phyloP scores from a whole-genome alignment of 148 eudicot genomes.

The Euryodendron excelsum region DNA sequence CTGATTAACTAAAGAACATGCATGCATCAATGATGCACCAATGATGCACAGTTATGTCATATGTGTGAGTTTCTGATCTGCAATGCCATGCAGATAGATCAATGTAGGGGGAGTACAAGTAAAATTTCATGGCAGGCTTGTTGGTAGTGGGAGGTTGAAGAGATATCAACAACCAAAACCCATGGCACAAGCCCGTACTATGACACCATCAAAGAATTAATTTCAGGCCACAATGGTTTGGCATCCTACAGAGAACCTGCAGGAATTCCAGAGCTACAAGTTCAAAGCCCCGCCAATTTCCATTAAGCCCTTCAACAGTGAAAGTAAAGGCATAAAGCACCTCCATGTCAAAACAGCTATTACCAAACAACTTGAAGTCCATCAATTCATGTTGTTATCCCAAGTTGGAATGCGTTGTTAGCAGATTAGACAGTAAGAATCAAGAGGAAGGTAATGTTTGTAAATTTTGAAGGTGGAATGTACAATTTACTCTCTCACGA shows the following conservation, averaged over 20 bases:
- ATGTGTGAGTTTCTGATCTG: not conserved
- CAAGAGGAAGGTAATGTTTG: no score
- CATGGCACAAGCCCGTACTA: constrained; percentile 21
- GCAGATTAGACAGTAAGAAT: no score
- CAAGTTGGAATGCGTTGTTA: no score
- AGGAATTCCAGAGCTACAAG: constrained; percentile 17
- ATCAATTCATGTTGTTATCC: no score
- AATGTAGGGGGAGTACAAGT: not conserved
- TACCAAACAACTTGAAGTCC: constrained; percentile 4
- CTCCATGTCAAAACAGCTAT: not conserved
- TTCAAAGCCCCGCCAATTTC: constrained; percentile 9
- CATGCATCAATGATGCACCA: not conserved
- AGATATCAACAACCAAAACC: constrained; percentile 14
- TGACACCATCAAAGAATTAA: constrained; percentile 16
- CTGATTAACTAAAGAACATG: not conserved
- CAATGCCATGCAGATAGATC: not conserved
- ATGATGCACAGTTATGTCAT: not conserved
- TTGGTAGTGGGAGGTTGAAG: constrained; percentile 12
- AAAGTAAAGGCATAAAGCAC: not conserved
- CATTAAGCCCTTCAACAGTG: constrained; percentile 14
- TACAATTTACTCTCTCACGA: no score
- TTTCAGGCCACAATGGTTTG: constrained; percentile 18
- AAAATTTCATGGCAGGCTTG: constrained; percentile 15
- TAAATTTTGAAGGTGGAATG: no score
- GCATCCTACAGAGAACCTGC: constrained; percentile 26